Conservation (phyloP, 164 flowering plant genomes). For the Nymphaea thermarum region DNA sequence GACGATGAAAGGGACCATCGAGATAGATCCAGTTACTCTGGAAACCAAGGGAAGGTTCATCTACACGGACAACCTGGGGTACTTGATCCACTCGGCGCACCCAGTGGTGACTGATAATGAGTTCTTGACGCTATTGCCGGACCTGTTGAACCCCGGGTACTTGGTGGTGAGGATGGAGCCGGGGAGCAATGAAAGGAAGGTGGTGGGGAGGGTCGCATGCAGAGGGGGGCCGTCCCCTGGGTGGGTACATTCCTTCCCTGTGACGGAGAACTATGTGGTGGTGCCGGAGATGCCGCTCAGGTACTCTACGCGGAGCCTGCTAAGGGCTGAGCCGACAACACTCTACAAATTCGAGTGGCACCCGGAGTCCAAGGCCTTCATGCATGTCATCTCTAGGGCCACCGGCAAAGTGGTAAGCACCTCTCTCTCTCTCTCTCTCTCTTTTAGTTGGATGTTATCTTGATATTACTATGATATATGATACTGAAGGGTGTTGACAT, state of each 20-base stretch:
- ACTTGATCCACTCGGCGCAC: constrained; percentile 86
- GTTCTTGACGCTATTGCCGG: constrained; percentile 72
- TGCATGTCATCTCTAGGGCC: constrained; percentile 84
- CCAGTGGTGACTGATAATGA: constrained; percentile 79
- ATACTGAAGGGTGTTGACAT: too few relatives aligned
- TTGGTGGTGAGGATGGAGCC: constrained; percentile 81
- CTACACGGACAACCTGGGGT: constrained; percentile 51
- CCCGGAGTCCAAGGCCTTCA: constrained; percentile 65
- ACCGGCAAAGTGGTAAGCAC: constrained; percentile 71
- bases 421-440: constrained; percentile 3
- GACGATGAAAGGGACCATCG: constrained; percentile 79
- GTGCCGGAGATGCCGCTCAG: constrained; percentile 97
- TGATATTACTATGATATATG: too few relatives aligned
- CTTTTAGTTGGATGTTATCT: neutral
- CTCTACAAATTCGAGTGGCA: constrained; percentile 92
- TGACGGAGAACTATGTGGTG: constrained; percentile 66
- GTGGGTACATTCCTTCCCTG: constrained; percentile 96
- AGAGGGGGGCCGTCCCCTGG: constrained; percentile 80
- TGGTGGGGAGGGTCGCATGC: constrained; percentile 77
- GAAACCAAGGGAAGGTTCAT: constrained; percentile 75
- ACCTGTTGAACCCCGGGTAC: constrained; percentile 78
- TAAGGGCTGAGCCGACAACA: constrained; percentile 88
- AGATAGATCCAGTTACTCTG: constrained; percentile 60
- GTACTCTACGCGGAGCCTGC: constrained; percentile 63
- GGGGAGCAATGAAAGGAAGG: constrained; percentile 66